These are phyloP conservation scores for Mortierella alpina DNA, from an alignment of 192 early-diverging fungal species.

Conservation along the genomic window DNA sequence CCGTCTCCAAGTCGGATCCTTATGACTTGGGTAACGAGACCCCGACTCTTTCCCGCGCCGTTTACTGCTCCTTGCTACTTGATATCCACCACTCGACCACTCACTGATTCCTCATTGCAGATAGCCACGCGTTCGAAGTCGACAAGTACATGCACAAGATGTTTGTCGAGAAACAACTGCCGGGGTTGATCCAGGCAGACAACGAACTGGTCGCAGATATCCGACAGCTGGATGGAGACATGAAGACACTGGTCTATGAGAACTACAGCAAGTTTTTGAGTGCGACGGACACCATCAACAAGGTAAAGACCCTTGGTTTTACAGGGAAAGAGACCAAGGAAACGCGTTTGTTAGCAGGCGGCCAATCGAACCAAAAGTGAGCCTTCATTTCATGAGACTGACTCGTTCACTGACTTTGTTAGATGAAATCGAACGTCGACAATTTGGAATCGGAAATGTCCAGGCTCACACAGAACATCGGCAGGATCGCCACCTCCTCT, in stretches of 20 bases:
- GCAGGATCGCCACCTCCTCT: slow-evolving; percentile 66
- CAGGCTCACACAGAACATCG: slow-evolving; percentile 75
- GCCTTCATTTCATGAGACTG: neutral
- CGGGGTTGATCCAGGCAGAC: slow-evolving; percentile 77
- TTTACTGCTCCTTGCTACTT: neutral
- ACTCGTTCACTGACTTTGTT: neutral
- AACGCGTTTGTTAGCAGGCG: too few relatives aligned
- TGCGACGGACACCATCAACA: slow-evolving; percentile 91
- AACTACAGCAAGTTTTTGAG: slow-evolving; percentile 98
- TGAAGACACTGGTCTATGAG: slow-evolving; percentile 98
- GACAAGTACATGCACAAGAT: slow-evolving; percentile 84
- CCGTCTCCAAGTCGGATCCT: slow-evolving; percentile 62
- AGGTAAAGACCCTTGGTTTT: slow-evolving; percentile 47
- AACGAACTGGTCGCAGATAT: slow-evolving; percentile 86
- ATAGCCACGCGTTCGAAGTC: slow-evolving; percentile 76
- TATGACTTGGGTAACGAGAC: slow-evolving; percentile 73
- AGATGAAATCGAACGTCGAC: slow-evolving; percentile 90
- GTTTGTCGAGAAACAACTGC: slow-evolving; percentile 73
- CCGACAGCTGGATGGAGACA: slow-evolving; percentile 91
- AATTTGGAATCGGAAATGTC: slow-evolving; percentile 89
- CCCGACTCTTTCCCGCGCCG: neutral
- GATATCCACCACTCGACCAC: neutral
- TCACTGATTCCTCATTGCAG: slow-evolving; percentile 39
- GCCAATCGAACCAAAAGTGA: too few relatives aligned
- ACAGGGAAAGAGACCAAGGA: neutral